phyloP scores from a whole-genome alignment of 1,139 yeast species.

The Hansenula anomala region DNA sequence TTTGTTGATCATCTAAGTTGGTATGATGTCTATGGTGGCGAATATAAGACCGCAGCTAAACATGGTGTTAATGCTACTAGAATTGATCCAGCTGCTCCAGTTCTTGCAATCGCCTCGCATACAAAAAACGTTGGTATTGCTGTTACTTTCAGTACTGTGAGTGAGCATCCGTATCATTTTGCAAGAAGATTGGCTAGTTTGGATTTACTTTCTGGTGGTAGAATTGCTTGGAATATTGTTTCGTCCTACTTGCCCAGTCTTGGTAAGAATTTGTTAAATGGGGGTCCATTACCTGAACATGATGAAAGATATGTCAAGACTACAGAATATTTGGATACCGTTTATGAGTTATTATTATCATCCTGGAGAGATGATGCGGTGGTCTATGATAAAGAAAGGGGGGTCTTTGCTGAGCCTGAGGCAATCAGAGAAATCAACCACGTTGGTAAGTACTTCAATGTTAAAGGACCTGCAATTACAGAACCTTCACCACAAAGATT shows the following conservation, averaged over 20 bases:
- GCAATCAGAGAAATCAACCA: conserved; percentile 29
- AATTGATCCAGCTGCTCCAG: conserved; percentile 30
- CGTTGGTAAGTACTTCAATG: conserved; percentile 31
- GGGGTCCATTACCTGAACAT: too few relatives aligned
- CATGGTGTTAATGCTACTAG: conserved; percentile 34
- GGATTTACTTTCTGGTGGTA: conserved; percentile 34
- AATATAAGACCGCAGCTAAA: conserved; percentile 29
- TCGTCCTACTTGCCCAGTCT: conserved; percentile 32
- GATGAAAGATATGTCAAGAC: conserved; percentile 34
- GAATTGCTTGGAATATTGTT: conserved; percentile 39
- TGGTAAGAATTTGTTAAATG: conserved; percentile 22
- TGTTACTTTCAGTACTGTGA: conserved; percentile 34
- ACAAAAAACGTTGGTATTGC: conserved; percentile 33
- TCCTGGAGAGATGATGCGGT: conserved; percentile 39
- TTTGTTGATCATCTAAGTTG: conserved; percentile 38
- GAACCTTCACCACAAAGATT: conserved; percentile 36
- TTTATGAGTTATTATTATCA: conserved; percentile 31
- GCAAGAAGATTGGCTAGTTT: conserved; percentile 35
- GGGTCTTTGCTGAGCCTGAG: conserved; percentile 29
- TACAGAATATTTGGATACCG: conserved; percentile 31
- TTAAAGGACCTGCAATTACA: conserved; percentile 32
- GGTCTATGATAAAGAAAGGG: conserved; percentile 23
- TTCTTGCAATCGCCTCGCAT: conserved; percentile 34
- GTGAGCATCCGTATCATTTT: conserved; percentile 35
- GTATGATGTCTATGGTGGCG: conserved; percentile 32